Base-by-base conservation (phyloP, 805 yeast genomes). In the Wickerhamiella musiphila region DNA sequence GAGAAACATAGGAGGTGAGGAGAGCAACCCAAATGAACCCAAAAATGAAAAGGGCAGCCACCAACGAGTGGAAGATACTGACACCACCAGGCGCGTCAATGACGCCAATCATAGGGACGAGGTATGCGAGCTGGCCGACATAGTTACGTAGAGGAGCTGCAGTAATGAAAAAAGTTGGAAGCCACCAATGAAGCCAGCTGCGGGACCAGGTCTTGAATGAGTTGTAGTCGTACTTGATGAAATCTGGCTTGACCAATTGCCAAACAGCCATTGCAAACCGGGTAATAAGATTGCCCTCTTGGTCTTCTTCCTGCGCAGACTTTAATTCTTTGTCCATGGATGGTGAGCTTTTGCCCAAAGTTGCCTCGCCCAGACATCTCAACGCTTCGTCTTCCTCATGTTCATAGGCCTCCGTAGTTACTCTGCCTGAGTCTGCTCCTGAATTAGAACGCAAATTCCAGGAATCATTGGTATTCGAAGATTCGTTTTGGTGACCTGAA, bases 21-120 rank as follows among this genome's bases (percentile, higher is more conserved):
- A 33, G 35, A 3, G 45, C 40, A n/a, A 37, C 31, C 2, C 39
- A 21, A 1, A 42, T 35, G 9, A 35, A 26, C 7, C 36, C 17
- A 13, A 43, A 17, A 11, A 35, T 39, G 9, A 36, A 24, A 27
- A 46, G 27, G 18, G 41, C 31, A 11, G 32, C 34, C 5, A 46
- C 34, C 14, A 37, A 33, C 4, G 43, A 38, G 10, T 28, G 15
- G 16, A 15, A n/a, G 11, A 37, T 17, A 2, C 50, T 38, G 12
- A 34, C 23, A 3, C 47, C 50, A 3, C 54, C 54, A 1, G 47
- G 30, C 0, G 40, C 38, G 14, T 40, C 38, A 15, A 48, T 33
- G 14, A 37, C 23, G 1, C 37, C 26, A 5, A 32, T 28, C 23
- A 50, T 37, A 10, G 37, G 25, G 17, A 42, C 5, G 17, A 46